Evolutionary conservation across 176 grass and related monocot genomes (phyloP).

Genomic region (Hordeum vulgare): DNA sequence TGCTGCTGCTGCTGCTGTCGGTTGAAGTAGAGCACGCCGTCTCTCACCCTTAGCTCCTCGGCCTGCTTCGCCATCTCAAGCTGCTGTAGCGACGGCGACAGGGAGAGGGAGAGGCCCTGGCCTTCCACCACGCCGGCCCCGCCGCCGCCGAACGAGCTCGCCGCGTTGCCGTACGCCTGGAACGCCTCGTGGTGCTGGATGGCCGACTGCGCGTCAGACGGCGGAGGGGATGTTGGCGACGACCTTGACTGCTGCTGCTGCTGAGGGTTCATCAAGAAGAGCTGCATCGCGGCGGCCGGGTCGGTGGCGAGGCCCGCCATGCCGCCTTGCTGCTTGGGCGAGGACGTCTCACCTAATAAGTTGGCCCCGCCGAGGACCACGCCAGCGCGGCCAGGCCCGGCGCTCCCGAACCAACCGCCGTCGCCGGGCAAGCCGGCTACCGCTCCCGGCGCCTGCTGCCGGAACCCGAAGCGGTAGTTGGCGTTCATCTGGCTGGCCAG

Average conservation of each 20-base stretch:
- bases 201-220: constrained; percentile 34
- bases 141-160: constrained; percentile 36
- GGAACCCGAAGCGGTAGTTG: constrained; percentile 45
- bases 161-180: constrained; percentile 49
- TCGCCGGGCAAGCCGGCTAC: constrained; percentile 34
- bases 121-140: constrained; percentile 58
- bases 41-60: constrained; percentile 72
- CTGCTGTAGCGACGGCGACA: constrained; percentile 85
- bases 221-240: constrained; percentile 52
- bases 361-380: constrained; percentile 39
- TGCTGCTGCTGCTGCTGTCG: constrained; percentile 43
- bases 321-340: constrained; percentile 31
- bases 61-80: constrained; percentile 92
- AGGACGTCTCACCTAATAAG: constrained; percentile 51
- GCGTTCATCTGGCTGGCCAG: constrained; percentile 72
- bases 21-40: constrained; percentile 90
- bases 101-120: constrained; percentile 79
- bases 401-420: constrained; percentile 41
- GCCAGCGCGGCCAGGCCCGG: constrained; percentile 19
- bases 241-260: constrained; percentile 40
- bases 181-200: constrained; percentile 72
- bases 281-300: constrained; percentile 70
- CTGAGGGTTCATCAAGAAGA: constrained; percentile 82
- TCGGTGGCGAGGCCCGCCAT: constrained; percentile 44
- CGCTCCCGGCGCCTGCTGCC: constrained; percentile 14